phyloP scores from a whole-genome alignment of 129 eudicot genomes.

The Pseudognaphalium luteoalbum region DNA sequence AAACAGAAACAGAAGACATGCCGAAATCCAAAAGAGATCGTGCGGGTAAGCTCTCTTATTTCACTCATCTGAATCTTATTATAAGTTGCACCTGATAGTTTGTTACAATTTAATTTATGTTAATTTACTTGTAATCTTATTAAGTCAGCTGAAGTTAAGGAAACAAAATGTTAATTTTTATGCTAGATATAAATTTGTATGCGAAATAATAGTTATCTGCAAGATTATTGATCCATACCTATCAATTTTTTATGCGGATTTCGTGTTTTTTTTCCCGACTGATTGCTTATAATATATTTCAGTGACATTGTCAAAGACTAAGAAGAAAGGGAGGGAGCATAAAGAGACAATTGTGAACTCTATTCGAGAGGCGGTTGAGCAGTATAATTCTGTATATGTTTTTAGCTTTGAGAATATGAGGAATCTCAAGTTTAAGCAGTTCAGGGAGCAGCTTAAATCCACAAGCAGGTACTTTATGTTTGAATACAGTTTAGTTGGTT shows the following conservation, averaged over 20 bases:
- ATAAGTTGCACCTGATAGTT: background rate
- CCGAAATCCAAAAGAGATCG: conserved; percentile 84
- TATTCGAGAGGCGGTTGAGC: conserved; percentile 76
- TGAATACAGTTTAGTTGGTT: background rate
- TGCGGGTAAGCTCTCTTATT: conserved; percentile 40
- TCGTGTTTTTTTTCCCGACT: background rate
- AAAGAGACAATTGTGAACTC: conserved; percentile 74
- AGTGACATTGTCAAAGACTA: conserved; percentile 96
- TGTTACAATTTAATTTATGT: background rate
- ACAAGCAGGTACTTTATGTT: conserved; percentile 57
- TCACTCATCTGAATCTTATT: no score
- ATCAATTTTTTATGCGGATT: background rate
- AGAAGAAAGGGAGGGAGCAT: conserved; percentile 96
- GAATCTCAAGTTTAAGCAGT: conserved; percentile 91
- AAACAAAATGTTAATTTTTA: background rate
- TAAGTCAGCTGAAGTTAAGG: background rate
- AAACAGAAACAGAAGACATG: conserved; percentile 36
- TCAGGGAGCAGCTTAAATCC: conserved; percentile 76
- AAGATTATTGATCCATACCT: background rate
- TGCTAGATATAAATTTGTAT: no score
- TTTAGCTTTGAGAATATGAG: conserved; percentile 94
- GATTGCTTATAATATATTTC: conserved; percentile 19
- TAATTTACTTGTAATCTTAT: background rate
- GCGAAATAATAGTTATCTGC: no score
- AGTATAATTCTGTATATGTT: conserved; percentile 67